These are phyloP conservation scores for Paraphoma chrysanthemicola DNA, from an alignment of 2,329 filamentous ascomycete species.

Conservation along the genomic window DNA sequence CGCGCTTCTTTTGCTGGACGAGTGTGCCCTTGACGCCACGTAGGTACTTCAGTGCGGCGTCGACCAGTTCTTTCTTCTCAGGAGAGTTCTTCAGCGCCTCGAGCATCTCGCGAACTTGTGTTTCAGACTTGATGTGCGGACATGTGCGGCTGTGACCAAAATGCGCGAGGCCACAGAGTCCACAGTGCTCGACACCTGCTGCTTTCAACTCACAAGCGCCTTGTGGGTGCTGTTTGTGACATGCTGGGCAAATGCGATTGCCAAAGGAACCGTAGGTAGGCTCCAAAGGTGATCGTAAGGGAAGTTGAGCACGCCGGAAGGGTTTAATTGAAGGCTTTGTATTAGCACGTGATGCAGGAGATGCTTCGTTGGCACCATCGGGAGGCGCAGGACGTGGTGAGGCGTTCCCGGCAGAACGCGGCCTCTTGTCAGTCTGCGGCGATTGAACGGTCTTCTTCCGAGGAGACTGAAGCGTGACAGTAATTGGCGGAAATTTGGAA, in stretches of 20 bases:
- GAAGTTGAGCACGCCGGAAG: slow-evolving; percentile 39
- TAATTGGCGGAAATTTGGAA: slow-evolving; percentile 8
- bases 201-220: slow-evolving; percentile 69
- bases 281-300: slow-evolving; percentile 35
- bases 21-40: slow-evolving; percentile 63
- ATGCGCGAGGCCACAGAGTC: slow-evolving; percentile 69
- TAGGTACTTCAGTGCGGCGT: slow-evolving; percentile 64
- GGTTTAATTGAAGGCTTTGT: slow-evolving; percentile 33
- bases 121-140: slow-evolving; percentile 68
- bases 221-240: slow-evolving; percentile 59
- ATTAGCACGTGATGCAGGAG: slow-evolving; percentile 16
- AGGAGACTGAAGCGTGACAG: slow-evolving; percentile 1
- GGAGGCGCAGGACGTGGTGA: neutral
- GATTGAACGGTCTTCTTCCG: neutral
- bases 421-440: neutral
- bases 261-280: slow-evolving; percentile 24
- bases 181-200: slow-evolving; percentile 67
- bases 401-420: neutral
- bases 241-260: slow-evolving; percentile 58
- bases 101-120: slow-evolving; percentile 69
- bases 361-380: neutral
- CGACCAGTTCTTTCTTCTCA: slow-evolving; percentile 62
- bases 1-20: slow-evolving; percentile 59
- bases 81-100: slow-evolving; percentile 65
- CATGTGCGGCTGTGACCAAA: slow-evolving; percentile 64